These are phyloP conservation scores for Infundibulicybe gibba DNA, from an alignment of 768 basidiomycete species.

Conservation along the genomic window DNA sequence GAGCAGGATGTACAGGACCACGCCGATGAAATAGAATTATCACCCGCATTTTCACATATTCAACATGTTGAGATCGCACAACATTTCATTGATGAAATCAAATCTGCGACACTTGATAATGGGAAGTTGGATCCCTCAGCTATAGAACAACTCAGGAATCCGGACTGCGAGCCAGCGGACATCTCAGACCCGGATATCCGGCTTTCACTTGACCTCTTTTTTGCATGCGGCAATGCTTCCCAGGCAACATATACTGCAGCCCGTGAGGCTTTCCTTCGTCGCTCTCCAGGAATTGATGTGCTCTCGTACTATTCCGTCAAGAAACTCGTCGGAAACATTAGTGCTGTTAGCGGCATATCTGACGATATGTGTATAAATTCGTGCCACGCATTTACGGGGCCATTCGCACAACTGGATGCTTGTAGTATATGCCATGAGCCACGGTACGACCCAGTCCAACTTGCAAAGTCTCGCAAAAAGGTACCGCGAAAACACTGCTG, in stretches of 20 bases:
- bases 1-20: no score
- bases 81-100: slow-evolving; percentile 1
- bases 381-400: slow-evolving; percentile 19
- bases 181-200: slow-evolving; percentile 15
- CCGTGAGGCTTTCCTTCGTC: slow-evolving; percentile 13
- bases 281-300: slow-evolving; percentile 21
- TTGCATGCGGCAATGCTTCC: slow-evolving; percentile 23
- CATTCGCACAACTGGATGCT: slow-evolving; percentile 5
- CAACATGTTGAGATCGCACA: no score
- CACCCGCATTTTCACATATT: no score
- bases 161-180: slow-evolving; percentile 11
- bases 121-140: slow-evolving; percentile 12
- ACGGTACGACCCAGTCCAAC: slow-evolving; percentile 5
- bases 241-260: slow-evolving; percentile 23
- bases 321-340: slow-evolving; percentile 6
- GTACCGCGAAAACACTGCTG: slow-evolving; percentile 1
- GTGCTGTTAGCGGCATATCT: slow-evolving; percentile 8
- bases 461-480: slow-evolving; percentile 1
- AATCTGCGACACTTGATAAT: slow-evolving; percentile 21
- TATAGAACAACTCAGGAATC: slow-evolving; percentile 21
- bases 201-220: slow-evolving; percentile 28
- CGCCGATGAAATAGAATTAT: no score
- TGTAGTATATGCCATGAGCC: slow-evolving; percentile 12
- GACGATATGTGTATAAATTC: slow-evolving; percentile 22
- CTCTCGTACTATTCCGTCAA: slow-evolving; percentile 23